phyloP scores from a whole-genome alignment of 805 yeast species.

The Candida ulmi region DNA sequence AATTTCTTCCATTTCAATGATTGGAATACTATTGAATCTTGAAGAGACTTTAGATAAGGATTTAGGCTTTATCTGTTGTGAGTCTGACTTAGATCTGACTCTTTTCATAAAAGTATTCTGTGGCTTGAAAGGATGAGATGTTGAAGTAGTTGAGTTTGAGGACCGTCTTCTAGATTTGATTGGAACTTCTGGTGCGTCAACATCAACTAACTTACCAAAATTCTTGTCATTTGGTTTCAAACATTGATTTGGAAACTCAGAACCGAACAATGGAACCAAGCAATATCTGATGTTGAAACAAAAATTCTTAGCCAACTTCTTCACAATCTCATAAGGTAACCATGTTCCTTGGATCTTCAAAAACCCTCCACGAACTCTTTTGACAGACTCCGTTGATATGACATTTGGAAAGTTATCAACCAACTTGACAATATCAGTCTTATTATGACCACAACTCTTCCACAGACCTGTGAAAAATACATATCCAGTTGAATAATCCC shows the following conservation, averaged over 20 bases:
- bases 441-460: conserved; percentile 66
- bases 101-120: background rate
- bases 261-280: conserved; percentile 76
- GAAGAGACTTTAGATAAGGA: background rate
- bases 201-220: conserved; percentile 19
- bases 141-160: conserved; percentile 15
- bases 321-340: conserved; percentile 71
- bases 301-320: conserved; percentile 61
- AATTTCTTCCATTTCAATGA: conserved; percentile 21
- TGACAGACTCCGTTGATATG: conserved; percentile 23
- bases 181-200: conserved; percentile 8
- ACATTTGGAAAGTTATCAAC: conserved; percentile 28
- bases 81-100: conserved; percentile 20
- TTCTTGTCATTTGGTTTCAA: conserved; percentile 17
- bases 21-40: conserved; percentile 3
- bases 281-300: conserved; percentile 74
- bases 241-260: conserved; percentile 41
- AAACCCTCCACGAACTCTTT: conserved; percentile 84
- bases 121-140: too few species aligned
- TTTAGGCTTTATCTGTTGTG: conserved; percentile 1
- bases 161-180: conserved; percentile 16
- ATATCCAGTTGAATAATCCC: conserved; percentile 82
- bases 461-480: conserved; percentile 87
- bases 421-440: conserved; percentile 73
- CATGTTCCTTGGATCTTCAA: conserved; percentile 93